Evolutionary conservation across 2,329 filamentous ascomycete genomes (phyloP), one percentile per base, ranked within the genome.

Genomic region (Pseudogymnoascus sp.): DNA sequence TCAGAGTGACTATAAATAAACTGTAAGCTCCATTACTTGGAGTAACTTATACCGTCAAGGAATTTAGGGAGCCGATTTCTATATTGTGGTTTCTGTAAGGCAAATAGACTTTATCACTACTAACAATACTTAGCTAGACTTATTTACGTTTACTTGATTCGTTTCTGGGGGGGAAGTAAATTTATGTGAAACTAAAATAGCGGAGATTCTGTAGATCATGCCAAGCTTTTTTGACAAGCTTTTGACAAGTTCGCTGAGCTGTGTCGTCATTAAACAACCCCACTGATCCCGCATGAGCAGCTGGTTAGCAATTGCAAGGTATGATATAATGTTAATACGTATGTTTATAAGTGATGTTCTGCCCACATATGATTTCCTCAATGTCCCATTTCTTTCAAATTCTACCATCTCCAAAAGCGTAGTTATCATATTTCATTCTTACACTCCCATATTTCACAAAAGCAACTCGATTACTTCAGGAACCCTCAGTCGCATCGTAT

Each of bases 161-260:
- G n/a, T n/a, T n/a, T n/a, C n/a, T n/a, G n/a, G n/a, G n/a, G n/a
- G n/a, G n/a, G n/a, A n/a, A n/a, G n/a, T 26, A 52, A 52, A 52
- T 12, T 52, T 2, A 30, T 30, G 45, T 30, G 26, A 10, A n/a
- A 13, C 26, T n/a, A 30, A 52, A 30, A 9, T 8, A 30, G 9
- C 13, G n/a, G 26, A 10, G 26, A 18, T 18, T 15, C 23, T 12
- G 26, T 30, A 19, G 26, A 52, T 52, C 45, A 19, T 30, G 30
- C 45, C 45, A 52, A 52, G 45, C 45, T 52, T 52, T 52, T 52
- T 52, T 52, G 45, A 52, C 45, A 52, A 52, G 28, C 26, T 30
- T 30, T 52, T 52, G 26, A 10, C n/a, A 30, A 9, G 26, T 52
- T 52, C 12, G 38, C 5, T 23, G 45, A 26, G 45, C 23, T n/a